Conservation (phyloP, 2,329 filamentous ascomycete species). For the Trichoderma sp. region DNA sequence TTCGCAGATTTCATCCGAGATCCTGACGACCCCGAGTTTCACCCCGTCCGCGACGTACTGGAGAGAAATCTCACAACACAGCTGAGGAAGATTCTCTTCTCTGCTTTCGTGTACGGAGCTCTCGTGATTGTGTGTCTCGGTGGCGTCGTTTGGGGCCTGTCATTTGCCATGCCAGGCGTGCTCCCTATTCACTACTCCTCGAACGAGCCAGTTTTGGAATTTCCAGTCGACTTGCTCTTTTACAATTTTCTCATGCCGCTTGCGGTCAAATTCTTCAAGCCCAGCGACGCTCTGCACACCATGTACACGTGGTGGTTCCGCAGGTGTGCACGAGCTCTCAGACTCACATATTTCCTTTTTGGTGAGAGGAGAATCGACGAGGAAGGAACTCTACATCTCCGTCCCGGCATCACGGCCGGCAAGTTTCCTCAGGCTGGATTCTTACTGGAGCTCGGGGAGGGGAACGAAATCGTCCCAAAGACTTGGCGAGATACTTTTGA, state of each 20-base stretch:
- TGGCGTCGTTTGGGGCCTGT: conserved; percentile 91
- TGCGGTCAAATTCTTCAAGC: conserved; percentile 78
- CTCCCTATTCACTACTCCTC: conserved; percentile 92
- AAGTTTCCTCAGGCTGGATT: conserved; percentile 39
- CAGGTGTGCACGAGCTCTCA: conserved; percentile 72
- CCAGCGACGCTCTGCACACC: conserved; percentile 75
- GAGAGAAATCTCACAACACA: conserved; percentile 91
- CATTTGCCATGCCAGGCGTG: conserved; percentile 63
- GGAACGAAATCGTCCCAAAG: conserved; percentile 45
- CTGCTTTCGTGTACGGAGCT: conserved; percentile 90
- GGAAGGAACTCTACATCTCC: conserved; percentile 63
- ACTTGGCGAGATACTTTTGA: conserved; percentile 58
- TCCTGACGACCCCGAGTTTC: conserved; percentile 96
- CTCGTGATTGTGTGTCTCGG: conserved; percentile 90
- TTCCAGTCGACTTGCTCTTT: conserved; percentile 88
- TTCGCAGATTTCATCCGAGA: conserved; percentile 85
- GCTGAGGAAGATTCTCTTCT: conserved; percentile 92
- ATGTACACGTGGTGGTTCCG: conserved; percentile 98
- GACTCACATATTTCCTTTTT: conserved; percentile 91
- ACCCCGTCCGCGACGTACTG: conserved; percentile 92
- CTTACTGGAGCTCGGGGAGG: conserved; percentile 45
- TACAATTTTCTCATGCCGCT: conserved; percentile 96
- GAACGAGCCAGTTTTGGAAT: conserved; percentile 87
- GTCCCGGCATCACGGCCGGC: conserved; percentile 31
- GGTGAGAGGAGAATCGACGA: conserved; percentile 78